These are phyloP conservation scores for Euphorbia celastroides DNA, from an alignment of 441 rosid species.

Conservation along the genomic window DNA sequence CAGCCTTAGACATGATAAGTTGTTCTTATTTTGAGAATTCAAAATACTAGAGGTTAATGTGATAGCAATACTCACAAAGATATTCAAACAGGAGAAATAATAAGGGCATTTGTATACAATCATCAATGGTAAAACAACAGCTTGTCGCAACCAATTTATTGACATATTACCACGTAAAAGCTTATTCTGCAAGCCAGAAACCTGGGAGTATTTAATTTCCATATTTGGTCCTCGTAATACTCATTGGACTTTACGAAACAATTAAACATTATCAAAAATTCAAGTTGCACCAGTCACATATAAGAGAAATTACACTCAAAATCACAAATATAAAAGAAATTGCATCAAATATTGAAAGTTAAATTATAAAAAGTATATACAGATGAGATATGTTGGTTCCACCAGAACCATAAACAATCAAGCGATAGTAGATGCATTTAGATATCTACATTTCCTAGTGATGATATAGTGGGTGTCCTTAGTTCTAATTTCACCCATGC, in stretches of 20 bases:
- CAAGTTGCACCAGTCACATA: background rate
- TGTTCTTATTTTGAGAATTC: too few species aligned
- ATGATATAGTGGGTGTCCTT: background rate
- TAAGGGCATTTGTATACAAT: too few species aligned
- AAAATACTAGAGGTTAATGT: too few species aligned
- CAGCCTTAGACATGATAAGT: background rate
- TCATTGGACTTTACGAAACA: background rate
- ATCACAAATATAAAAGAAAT: background rate
- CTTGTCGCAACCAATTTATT: background rate
- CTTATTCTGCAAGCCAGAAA: background rate
- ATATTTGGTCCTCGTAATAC: background rate
- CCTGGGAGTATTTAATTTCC: background rate
- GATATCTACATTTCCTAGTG: background rate
- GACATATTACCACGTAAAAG: background rate
- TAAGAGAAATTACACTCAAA: background rate
- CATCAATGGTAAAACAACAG: background rate
- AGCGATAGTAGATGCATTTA: background rate
- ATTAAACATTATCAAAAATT: background rate
- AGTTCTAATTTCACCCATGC: background rate
- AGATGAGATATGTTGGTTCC: slow-evolving; percentile 10
- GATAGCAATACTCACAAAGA: too few species aligned
- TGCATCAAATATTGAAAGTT: slow-evolving; percentile 1
- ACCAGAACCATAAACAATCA: background rate
- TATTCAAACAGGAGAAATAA: too few species aligned
- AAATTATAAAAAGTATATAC: background rate